Evolutionary conservation across 306 rosid species (phyloP).

Genomic region (Delonix regia): DNA sequence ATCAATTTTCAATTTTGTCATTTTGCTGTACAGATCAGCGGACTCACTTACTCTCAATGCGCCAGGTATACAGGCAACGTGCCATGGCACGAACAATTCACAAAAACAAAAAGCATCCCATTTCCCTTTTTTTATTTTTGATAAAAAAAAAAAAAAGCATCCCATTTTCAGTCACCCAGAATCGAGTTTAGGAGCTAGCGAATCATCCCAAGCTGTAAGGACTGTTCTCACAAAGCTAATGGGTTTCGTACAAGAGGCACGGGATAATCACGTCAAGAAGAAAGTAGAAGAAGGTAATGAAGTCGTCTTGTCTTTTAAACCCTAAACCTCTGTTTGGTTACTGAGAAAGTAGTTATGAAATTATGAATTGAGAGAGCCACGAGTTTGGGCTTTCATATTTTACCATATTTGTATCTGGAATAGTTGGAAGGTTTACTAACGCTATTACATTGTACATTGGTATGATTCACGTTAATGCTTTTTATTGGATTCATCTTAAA

Average conservation of each 20-base stretch:
- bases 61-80: too few relatives aligned
- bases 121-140: too few relatives aligned
- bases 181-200: background rate
- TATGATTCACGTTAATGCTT: conserved; percentile 6
- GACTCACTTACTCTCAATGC: too few relatives aligned
- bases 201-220: background rate
- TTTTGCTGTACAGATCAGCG: too few relatives aligned
- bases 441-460: background rate
- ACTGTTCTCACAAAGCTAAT: conserved; percentile 34
- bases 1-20: too few relatives aligned
- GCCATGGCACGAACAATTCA: too few relatives aligned
- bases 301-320: conserved; percentile 15
- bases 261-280: conserved; percentile 96
- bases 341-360: background rate
- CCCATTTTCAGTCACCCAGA: background rate
- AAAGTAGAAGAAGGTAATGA: conserved; percentile 87
- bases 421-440: background rate
- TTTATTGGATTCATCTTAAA: background rate
- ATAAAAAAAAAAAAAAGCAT: background rate
- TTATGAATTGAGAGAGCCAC: background rate
- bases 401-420: background rate
- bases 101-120: too few relatives aligned
- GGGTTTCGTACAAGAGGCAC: conserved; percentile 89
- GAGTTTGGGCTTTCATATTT: background rate
- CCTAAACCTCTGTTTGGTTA: conserved; percentile 33